Evolutionary conservation across 2,329 filamentous ascomycete genomes (phyloP), one percentile per base, ranked within the genome.

Genomic region (Xylaria polymorpha): DNA sequence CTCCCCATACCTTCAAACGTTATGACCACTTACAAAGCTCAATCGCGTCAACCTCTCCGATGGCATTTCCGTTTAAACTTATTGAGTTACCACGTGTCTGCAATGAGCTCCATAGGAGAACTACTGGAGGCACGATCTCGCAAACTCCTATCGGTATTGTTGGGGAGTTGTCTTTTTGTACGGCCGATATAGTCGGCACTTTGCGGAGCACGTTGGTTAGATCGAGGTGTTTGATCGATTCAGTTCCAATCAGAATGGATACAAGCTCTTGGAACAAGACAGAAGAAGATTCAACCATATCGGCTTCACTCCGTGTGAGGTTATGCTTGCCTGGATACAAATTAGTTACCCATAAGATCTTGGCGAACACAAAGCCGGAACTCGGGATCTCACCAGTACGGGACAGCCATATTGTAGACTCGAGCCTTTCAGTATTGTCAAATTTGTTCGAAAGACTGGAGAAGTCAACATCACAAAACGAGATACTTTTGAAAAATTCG

Each of bases 401-500:
- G 48, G 84, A 88, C 46, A 86, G 80, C 72, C 85, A 86, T 4
- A 84, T 84, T 10, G 87, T 82, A 29, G 82, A 81, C 67, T 85
- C 82, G 22, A 81, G 82, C 44, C 84, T 82, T 5, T 80, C 79
- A 1, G 79, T 75, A 51, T 81, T 81, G 68, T 88, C 87, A 56
- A 81, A 81, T 39, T 76, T 73, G 41, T 79, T 78, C 48, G 79
- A 77, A 1, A 85, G 77, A 18, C 74, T 77, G 1, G 82, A 83
- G 22, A 89, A 79, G 70, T 88, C 84, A 15, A 88, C 81, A 61
- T 85, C 82, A 10, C 80, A 77, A 70, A 89, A 87, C 1, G 85
- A 88, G n/a, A 89, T 76, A 0, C 86, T 85, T 67, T 85, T 86
- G 77, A 89, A 88, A 72, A 85, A 88, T 71, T 86, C 87, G 63